These are phyloP conservation scores for Fusarium scirpi DNA, from an alignment of 2,329 filamentous ascomycete genomes.

Conservation along the genomic window DNA sequence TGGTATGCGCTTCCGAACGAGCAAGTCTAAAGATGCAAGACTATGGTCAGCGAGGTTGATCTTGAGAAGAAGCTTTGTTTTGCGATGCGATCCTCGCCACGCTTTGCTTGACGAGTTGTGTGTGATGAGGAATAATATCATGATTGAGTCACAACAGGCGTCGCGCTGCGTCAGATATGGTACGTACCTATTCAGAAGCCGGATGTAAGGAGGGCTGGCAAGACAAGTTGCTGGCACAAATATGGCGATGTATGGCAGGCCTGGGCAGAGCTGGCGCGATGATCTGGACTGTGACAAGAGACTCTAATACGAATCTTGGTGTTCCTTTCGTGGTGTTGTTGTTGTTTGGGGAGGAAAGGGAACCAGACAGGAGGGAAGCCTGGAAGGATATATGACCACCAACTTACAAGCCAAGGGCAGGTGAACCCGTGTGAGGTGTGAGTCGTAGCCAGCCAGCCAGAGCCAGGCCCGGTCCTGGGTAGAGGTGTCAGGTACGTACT, in stretches of 20 bases:
- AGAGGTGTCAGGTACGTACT: slow-evolving; percentile 37
- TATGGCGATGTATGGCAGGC: slow-evolving; percentile 48
- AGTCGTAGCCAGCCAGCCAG: slow-evolving; percentile 29
- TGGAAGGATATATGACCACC: slow-evolving; percentile 45
- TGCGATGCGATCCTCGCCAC: slow-evolving; percentile 26
- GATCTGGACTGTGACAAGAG: slow-evolving; percentile 71
- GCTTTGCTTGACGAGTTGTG: slow-evolving; percentile 12
- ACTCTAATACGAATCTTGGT: slow-evolving; percentile 66
- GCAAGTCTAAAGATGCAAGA: slow-evolving; percentile 52
- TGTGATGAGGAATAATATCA: slow-evolving; percentile 26
- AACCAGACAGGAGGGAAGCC: slow-evolving; percentile 52
- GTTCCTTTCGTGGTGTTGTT: slow-evolving; percentile 64
- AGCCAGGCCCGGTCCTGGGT: slow-evolving; percentile 10
- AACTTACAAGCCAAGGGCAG: slow-evolving; percentile 37
- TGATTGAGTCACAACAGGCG: slow-evolving; percentile 43
- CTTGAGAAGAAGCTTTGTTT: slow-evolving; percentile 1
- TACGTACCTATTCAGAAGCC: slow-evolving; percentile 53
- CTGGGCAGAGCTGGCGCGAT: slow-evolving; percentile 64
- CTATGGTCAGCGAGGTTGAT: slow-evolving; percentile 35
- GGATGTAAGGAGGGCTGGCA: slow-evolving; percentile 44
- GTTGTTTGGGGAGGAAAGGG: slow-evolving; percentile 58
- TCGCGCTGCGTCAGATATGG: slow-evolving; percentile 17
- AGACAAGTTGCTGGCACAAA: slow-evolving; percentile 43
- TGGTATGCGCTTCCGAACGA: slow-evolving; percentile 60
- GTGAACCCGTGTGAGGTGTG: slow-evolving; percentile 40